A percentile compares a stretch with the other conserved stretches of the same genome.
phyloP scores from a whole-genome alignment of 192 early-diverging fungal species.

The Entomortierella chlamydospora region DNA sequence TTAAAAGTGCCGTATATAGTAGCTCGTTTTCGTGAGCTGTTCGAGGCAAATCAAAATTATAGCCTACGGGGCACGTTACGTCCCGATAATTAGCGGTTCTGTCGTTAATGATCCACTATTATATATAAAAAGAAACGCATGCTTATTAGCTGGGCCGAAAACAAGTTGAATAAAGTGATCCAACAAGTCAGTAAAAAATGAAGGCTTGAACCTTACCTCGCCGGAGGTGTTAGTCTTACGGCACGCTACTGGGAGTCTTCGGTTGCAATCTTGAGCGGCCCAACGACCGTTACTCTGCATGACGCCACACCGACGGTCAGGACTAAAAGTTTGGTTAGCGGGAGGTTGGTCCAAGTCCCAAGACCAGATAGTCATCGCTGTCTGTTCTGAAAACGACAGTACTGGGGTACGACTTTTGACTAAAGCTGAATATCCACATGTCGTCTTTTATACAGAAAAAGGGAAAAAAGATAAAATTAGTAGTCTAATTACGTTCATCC shows the following conservation, averaged over 20 bases:
- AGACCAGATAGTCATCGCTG: constrained; percentile 50
- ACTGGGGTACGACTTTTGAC: not conserved
- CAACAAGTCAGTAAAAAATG: not conserved
- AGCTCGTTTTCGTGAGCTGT: constrained; percentile 38
- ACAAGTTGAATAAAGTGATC: not conserved
- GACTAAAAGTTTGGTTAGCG: constrained; percentile 14
- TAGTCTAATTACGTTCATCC: not conserved
- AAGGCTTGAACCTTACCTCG: constrained; percentile 4
- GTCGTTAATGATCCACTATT: constrained; percentile 41
- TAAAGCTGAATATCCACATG: constrained; percentile 33
- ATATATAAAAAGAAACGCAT: not conserved
- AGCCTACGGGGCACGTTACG: constrained; percentile 34
- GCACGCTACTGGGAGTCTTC: constrained; percentile 45
- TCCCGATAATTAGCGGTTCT: constrained; percentile 40
- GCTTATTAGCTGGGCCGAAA: no score
- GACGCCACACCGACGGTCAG: constrained; percentile 31
- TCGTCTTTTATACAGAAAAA: constrained; percentile 7
- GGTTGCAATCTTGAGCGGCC: constrained; percentile 41
- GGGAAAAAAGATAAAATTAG: not conserved
- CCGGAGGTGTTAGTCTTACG: constrained; percentile 28
- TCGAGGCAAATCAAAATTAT: constrained; percentile 44
- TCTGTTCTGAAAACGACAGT: constrained; percentile 31
- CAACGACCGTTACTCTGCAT: constrained; percentile 53
- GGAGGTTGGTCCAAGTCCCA: constrained; percentile 51
- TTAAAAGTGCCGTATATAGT: constrained; percentile 9